Base-by-base conservation (phyloP, 2,329 filamentous ascomycete genomes). In the Ophiostoma triangulosporum region DNA sequence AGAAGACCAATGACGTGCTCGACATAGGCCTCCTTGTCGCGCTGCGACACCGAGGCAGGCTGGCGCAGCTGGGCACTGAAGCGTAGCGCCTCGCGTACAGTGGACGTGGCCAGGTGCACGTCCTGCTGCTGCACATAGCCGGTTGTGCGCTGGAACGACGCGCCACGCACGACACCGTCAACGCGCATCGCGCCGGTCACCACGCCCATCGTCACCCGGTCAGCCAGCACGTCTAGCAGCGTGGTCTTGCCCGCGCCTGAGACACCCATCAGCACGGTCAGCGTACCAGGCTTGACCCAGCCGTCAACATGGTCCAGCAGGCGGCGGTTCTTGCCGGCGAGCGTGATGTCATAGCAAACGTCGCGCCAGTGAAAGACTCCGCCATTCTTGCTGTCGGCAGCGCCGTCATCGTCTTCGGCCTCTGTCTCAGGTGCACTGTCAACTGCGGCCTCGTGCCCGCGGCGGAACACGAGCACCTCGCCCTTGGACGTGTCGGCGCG, bases 191-290 rank as follows among this genome's bases (percentile, higher is more conserved):
- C 84, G 52, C 90, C 90, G 6, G 79, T 81, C 48, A 95, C 87
- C 17, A 95, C 84, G 68, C 90, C 90, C 81, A 93, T 91, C 0
- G 86, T 89, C 11, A 85, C 85, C 65, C 90, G 84, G 56, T 86
- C 86, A 46, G 90, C 90, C 59, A 96, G 74, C 33, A 87, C 86
- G 67, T 95, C 87, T 31, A 96, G 71, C 27, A 96, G 77, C 1
- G 90, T 95, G 0, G 90, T 96, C 68, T 96, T 96, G 55, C 90
- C 90, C n/a, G 90, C 90, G 60, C 90, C 89, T 31, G 85, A 89
- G 7, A 90, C 87, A 70, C 88, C 86, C 89, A 95, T 95, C 3
- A 95, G 74, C 36, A 88, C 89, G 12, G 89, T 95, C 52, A 95
- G 67, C 15, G 88, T 95, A 56, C 90, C 90, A 3, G 90, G 90